A percentile compares a stretch with the other conserved stretches of the same genome.
These are phyloP conservation scores for Sclerotinia trifoliorum DNA, from an alignment of 2,329 filamentous ascomycete species.

Conservation along the genomic window DNA sequence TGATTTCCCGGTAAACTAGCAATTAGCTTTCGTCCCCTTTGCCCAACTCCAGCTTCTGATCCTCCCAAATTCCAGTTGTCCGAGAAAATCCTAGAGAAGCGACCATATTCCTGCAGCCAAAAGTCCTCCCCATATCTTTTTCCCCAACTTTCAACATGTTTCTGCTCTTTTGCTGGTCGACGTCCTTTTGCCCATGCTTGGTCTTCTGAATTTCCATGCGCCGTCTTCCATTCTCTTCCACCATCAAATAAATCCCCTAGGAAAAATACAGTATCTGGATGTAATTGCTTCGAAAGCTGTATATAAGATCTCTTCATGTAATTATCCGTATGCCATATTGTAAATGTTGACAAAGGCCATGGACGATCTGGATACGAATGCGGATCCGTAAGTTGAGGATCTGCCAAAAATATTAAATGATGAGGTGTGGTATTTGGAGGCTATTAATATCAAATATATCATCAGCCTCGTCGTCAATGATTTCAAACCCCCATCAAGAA, in stretches of 20 bases:
- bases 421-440: conserved; percentile 76
- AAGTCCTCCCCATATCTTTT: conserved; percentile 75
- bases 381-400: conserved; percentile 72
- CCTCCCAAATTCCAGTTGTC: conserved; percentile 62
- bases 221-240: conserved; percentile 88
- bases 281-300: conserved; percentile 70
- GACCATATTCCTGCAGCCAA: conserved; percentile 82
- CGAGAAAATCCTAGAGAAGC: conserved; percentile 86
- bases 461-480: conserved; percentile 28
- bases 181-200: conserved; percentile 56
- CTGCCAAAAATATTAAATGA: conserved; percentile 65
- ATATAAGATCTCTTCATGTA: conserved; percentile 82
- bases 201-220: conserved; percentile 57
- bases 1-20: conserved; percentile 91
- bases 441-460: conserved; percentile 47
- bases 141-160: conserved; percentile 63
- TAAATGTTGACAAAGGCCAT: conserved; percentile 67
- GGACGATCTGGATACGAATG: conserved; percentile 72
- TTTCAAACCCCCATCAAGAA: background rate
- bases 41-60: conserved; percentile 53
- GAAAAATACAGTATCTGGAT: conserved; percentile 88
- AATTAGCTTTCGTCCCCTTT: conserved; percentile 73
- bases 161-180: conserved; percentile 52
- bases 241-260: conserved; percentile 95
- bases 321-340: conserved; percentile 76